These are phyloP conservation scores for Berberis vulgaris DNA, from an alignment of 164 flowering plant species.

Conservation along the genomic window DNA sequence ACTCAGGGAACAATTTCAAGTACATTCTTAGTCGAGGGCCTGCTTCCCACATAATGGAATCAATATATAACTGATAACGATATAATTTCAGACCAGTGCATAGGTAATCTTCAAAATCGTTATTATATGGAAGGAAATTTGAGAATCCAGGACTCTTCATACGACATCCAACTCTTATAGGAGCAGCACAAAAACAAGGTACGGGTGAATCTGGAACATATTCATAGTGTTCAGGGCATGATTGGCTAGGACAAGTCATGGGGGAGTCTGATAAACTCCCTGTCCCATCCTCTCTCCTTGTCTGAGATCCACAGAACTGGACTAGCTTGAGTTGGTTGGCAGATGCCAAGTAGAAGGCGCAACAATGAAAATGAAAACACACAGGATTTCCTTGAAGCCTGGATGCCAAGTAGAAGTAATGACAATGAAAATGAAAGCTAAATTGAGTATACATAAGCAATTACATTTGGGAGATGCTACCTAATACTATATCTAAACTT, in stretches of 20 bases:
- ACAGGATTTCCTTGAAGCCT: slow-evolving; percentile 78
- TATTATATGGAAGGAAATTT: slow-evolving; percentile 38
- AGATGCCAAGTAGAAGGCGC: too few species aligned
- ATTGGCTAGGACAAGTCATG: slow-evolving; percentile 21
- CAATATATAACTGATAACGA: slow-evolving; percentile 44
- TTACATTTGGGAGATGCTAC: background rate
- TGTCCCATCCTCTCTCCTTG: slow-evolving; percentile 9
- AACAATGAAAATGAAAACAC: too few species aligned
- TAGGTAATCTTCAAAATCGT: slow-evolving; percentile 36
- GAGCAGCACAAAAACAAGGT: slow-evolving; percentile 66
- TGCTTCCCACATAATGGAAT: slow-evolving; percentile 40
- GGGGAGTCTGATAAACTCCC: slow-evolving; percentile 5
- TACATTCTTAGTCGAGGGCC: slow-evolving; percentile 73
- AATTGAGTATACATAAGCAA: background rate
- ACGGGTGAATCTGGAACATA: slow-evolving; percentile 34
- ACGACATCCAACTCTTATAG: slow-evolving; percentile 68
- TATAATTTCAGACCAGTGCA: slow-evolving; percentile 41
- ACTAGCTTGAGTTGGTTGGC: slow-evolving; percentile 31
- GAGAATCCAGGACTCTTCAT: slow-evolving; percentile 87
- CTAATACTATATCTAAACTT: too few species aligned
- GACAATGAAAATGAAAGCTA: background rate
- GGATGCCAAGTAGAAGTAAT: slow-evolving; percentile 12
- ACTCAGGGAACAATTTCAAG: slow-evolving; percentile 59
- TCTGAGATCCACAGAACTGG: slow-evolving; percentile 34
- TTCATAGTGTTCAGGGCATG: slow-evolving; percentile 56